A percentile compares a stretch with the other conserved stretches of the same genome.
Evolutionary conservation across 306 rosid genomes (phyloP).

Genomic region (Lagenaria siceraria): DNA sequence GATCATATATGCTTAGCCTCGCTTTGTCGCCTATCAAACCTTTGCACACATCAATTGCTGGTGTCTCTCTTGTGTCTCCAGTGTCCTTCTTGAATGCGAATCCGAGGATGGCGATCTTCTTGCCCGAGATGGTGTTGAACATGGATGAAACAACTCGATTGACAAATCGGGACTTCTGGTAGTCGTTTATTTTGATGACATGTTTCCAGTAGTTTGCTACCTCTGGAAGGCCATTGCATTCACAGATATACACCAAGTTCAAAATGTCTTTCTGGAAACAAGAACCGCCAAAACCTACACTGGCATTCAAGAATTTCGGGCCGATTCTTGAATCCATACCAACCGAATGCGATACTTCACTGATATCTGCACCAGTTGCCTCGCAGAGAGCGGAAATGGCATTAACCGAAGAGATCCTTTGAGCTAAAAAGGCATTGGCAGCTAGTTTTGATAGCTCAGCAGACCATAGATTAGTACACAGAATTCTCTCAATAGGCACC

Average conservation of each 20-base stretch:
- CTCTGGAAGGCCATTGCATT: slow-evolving; percentile 89
- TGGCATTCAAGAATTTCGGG: slow-evolving; percentile 75
- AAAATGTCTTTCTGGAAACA: slow-evolving; percentile 91
- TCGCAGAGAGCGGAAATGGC: slow-evolving; percentile 91
- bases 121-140: slow-evolving; percentile 76
- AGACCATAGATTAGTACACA: slow-evolving; percentile 87
- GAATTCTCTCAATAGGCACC: slow-evolving; percentile 59
- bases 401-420: slow-evolving; percentile 86
- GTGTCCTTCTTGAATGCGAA: slow-evolving; percentile 10
- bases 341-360: slow-evolving; percentile 65
- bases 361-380: slow-evolving; percentile 87
- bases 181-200: slow-evolving; percentile 79
- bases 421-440: slow-evolving; percentile 88
- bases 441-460: slow-evolving; percentile 96
- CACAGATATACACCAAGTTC: slow-evolving; percentile 83
- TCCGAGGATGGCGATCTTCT: slow-evolving; percentile 39
- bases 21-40: slow-evolving; percentile 3
- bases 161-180: slow-evolving; percentile 74
- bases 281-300: slow-evolving; percentile 91
- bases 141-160: slow-evolving; percentile 73
- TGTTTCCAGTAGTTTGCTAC: slow-evolving; percentile 94
- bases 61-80: background rate
- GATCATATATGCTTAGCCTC: slow-evolving; percentile 6
- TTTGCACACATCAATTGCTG: slow-evolving; percentile 7
- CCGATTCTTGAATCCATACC: slow-evolving; percentile 87